These are phyloP conservation scores for Drechmeria coniospora DNA, from an alignment of 2,329 filamentous ascomycete genomes.

Conservation along the genomic window DNA sequence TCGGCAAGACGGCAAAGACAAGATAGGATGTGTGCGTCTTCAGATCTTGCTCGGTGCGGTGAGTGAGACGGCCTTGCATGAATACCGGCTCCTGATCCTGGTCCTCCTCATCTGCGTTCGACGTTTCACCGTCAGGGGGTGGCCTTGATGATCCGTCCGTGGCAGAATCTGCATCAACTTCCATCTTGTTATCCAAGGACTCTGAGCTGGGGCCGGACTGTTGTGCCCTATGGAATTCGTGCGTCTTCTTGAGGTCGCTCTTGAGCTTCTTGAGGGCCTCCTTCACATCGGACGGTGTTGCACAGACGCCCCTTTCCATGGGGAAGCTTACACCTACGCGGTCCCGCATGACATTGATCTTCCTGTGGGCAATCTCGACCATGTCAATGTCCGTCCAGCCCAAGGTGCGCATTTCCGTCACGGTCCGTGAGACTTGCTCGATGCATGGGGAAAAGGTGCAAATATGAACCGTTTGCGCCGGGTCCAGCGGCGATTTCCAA, in stretches of 20 bases:
- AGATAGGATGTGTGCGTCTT: slow-evolving; percentile 98
- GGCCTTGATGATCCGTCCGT: slow-evolving; percentile 1
- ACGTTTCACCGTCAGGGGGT: too few species aligned
- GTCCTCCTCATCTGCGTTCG: background rate
- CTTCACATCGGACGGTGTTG: slow-evolving; percentile 55
- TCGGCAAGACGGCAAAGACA: slow-evolving; percentile 80
- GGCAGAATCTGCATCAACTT: slow-evolving; percentile 18
- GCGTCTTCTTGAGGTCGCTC: slow-evolving; percentile 55
- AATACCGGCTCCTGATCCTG: slow-evolving; percentile 37
- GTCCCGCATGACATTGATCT: slow-evolving; percentile 70
- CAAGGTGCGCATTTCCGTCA: slow-evolving; percentile 61
- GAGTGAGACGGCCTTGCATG: slow-evolving; percentile 62
- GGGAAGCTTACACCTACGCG: slow-evolving; percentile 53
- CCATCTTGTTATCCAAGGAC: slow-evolving; percentile 24
- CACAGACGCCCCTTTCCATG: slow-evolving; percentile 54
- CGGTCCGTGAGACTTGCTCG: slow-evolving; percentile 81
- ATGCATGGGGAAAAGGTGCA: slow-evolving; percentile 97
- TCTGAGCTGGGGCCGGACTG: slow-evolving; percentile 10
- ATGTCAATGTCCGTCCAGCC: slow-evolving; percentile 90
- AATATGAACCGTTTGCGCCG: slow-evolving; percentile 56
- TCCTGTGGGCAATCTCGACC: slow-evolving; percentile 72
- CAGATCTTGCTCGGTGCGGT: slow-evolving; percentile 71
- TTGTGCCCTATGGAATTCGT: slow-evolving; percentile 41
- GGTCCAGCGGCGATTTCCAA: slow-evolving; percentile 52
- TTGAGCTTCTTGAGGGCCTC: slow-evolving; percentile 64